Percentiles rank a stretch among this genome's conserved stretches.
These are phyloP conservation scores for Magnolia sinica DNA, from an alignment of 164 flowering plant species.

Conservation along the genomic window DNA sequence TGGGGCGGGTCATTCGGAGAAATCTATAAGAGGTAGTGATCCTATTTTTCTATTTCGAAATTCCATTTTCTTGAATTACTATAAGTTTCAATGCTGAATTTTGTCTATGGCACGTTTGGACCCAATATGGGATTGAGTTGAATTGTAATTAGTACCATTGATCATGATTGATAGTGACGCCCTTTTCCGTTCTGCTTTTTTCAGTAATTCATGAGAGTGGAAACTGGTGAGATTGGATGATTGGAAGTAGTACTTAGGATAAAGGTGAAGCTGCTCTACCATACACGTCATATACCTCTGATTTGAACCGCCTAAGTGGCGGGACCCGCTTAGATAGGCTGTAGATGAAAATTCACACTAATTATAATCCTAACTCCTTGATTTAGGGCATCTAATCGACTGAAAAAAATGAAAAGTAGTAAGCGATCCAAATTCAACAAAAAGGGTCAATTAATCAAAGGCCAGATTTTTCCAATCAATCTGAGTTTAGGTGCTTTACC, in stretches of 20 bases:
- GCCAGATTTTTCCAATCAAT: neutral
- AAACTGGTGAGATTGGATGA: no score
- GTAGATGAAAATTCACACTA: no score
- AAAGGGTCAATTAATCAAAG: neutral
- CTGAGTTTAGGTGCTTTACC: neutral
- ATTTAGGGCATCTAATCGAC: neutral
- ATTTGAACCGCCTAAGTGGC: no score
- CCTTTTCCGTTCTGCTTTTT: neutral
- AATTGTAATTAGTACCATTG: neutral
- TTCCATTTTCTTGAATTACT: neutral
- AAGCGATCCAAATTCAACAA: neutral
- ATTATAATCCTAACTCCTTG: no score
- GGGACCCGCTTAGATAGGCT: no score
- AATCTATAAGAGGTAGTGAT: conserved; percentile 71
- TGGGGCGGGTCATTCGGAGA: conserved; percentile 99
- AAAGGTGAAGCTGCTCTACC: no score
- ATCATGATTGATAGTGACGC: neutral
- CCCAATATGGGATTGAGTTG: neutral
- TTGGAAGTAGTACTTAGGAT: no score
- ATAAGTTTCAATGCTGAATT: no score
- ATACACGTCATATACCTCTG: no score
- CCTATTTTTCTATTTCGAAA: neutral
- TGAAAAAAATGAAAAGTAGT: neutral
- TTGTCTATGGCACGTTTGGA: neutral
- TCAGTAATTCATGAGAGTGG: neutral